Conservation (phyloP, 2,329 filamentous ascomycete species). For the Penicillium digitatum region DNA sequence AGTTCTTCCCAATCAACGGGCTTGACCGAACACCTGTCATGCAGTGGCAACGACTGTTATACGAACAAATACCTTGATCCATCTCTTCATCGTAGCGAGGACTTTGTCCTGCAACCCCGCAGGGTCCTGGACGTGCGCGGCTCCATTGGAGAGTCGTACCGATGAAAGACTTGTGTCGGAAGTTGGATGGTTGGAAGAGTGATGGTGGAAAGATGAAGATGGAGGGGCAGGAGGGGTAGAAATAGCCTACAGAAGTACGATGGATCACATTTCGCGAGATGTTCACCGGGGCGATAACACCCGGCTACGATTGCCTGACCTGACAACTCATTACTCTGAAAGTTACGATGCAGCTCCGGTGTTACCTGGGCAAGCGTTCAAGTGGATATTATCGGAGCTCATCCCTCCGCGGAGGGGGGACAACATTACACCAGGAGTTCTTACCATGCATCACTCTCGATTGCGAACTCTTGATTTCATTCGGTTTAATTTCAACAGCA, state of each 20-base stretch:
- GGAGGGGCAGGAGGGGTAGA: constrained; percentile 18
- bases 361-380: neutral
- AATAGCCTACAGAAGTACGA: constrained; percentile 11
- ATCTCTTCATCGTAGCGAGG: constrained; percentile 29
- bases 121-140: constrained; percentile 22
- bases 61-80: constrained; percentile 45
- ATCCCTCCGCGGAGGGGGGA: neutral
- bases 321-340: constrained; percentile 10
- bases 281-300: constrained; percentile 16
- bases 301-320: constrained; percentile 7
- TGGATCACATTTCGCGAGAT: neutral
- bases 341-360: neutral
- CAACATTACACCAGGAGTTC: neutral
- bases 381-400: neutral
- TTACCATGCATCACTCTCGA: neutral
- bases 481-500: neutral
- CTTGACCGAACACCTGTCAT: constrained; percentile 44
- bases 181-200: neutral
- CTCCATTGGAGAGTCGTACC: constrained; percentile 35
- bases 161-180: constrained; percentile 10
- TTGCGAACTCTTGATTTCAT: neutral
- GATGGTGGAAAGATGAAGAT: constrained; percentile 2
- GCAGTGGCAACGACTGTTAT: constrained; percentile 40
- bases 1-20: neutral
- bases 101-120: constrained; percentile 9